Percentiles rank a stretch among this genome's conserved stretches.
These are phyloP conservation scores for Colletotrichum simmondsii DNA, from an alignment of 2,329 filamentous ascomycete species.

Conservation along the genomic window DNA sequence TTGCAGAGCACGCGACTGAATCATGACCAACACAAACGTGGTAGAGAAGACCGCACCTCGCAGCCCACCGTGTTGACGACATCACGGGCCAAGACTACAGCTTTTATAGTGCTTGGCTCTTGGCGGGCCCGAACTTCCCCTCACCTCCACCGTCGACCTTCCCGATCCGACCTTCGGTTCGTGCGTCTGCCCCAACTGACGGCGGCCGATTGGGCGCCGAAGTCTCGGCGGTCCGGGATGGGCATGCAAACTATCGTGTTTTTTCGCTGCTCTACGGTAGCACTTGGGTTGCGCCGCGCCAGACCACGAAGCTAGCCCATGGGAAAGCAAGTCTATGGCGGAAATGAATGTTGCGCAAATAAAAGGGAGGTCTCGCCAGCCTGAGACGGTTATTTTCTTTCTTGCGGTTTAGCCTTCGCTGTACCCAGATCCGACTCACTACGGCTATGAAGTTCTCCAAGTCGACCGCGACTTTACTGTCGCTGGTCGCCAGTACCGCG, in stretches of 20 bases:
- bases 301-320: not conserved
- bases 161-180: conserved; percentile 27
- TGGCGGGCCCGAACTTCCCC: conserved; percentile 30
- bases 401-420: too few species aligned
- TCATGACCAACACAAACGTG: not conserved
- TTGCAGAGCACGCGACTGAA: not conserved
- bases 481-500: conserved; percentile 17
- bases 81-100: conserved; percentile 12
- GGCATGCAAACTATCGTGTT: conserved; percentile 16
- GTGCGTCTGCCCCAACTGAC: not conserved
- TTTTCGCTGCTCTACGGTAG: not conserved
- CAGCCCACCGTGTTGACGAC: not conserved
- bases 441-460: conserved; percentile 34
- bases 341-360: not conserved
- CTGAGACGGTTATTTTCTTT: too few species aligned
- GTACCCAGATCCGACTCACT: not conserved
- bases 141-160: conserved; percentile 25
- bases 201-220: conserved; percentile 17
- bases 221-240: conserved; percentile 26
- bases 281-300: not conserved
- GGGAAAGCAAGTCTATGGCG: too few species aligned
- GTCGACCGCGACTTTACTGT: conserved; percentile 21
- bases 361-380: not conserved
- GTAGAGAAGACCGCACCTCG: not conserved
- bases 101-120: conserved; percentile 28